These are phyloP conservation scores for Aspergillus aculeatinus DNA, from an alignment of 2,329 filamentous ascomycete genomes.

Conservation along the genomic window DNA sequence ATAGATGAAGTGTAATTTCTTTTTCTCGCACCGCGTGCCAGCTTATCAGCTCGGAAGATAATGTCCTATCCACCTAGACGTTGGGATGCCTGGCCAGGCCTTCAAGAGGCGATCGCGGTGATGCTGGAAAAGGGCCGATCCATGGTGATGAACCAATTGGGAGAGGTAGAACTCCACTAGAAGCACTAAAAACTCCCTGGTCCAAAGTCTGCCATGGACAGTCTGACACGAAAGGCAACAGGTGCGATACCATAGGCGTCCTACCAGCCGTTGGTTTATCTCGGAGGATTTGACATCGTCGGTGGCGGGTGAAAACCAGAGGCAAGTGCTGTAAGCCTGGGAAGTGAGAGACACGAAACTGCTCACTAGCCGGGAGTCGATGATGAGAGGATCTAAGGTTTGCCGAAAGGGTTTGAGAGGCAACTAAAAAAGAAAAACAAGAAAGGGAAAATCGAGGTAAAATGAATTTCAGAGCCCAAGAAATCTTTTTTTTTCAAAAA, in stretches of 20 bases:
- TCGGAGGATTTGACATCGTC: constrained; percentile 17
- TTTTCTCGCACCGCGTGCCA: constrained; percentile 13
- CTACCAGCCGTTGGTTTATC: constrained; percentile 3
- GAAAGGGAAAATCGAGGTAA: constrained; percentile 7
- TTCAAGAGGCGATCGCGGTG: neutral
- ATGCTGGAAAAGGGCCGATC: neutral
- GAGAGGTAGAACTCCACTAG: neutral
- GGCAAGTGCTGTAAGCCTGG: neutral
- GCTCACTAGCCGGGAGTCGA: neutral
- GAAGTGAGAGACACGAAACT: neutral
- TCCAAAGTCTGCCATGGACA: constrained; percentile 1
- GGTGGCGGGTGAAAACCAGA: constrained; percentile 3
- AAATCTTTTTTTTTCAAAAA: neutral
- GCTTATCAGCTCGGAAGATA: constrained; percentile 2
- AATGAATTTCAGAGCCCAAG: neutral
- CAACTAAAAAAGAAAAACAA: neutral
- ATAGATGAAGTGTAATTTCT: constrained; percentile 9
- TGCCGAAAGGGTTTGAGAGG: constrained; percentile 6
- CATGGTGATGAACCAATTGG: neutral
- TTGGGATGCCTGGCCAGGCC: neutral
- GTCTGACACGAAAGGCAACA: constrained; percentile 13
- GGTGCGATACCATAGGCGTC: constrained; percentile 15
- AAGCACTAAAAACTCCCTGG: neutral
- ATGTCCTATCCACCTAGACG: neutral
- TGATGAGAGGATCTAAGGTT: constrained; percentile 3